phyloP scores from a whole-genome alignment of 2,329 filamentous ascomycete genomes.

The Clarireedia sp. region DNA sequence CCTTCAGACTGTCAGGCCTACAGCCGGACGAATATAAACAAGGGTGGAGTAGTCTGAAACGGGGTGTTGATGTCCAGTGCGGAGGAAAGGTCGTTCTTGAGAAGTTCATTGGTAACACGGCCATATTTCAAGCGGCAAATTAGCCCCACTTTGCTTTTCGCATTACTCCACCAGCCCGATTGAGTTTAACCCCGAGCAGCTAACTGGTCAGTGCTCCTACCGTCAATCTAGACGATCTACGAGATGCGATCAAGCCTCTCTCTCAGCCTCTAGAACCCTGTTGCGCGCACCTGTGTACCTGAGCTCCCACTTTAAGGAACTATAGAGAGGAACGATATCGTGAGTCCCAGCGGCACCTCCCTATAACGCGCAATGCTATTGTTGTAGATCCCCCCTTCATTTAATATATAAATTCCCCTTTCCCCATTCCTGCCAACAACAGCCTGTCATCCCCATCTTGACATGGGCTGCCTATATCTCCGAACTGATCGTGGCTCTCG shows the following conservation, averaged over 20 bases:
- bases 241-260: neutral
- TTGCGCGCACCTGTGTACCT: no score
- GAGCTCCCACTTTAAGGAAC: neutral
- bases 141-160: neutral
- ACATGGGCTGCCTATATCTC: neutral
- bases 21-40: neutral
- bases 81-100: neutral
- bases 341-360: neutral
- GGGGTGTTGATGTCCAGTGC: neutral
- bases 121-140: slow-evolving; percentile 1
- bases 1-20: neutral
- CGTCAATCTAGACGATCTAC: neutral
- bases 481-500: neutral
- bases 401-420: neutral
- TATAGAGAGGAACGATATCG: neutral
- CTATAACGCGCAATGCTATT: no score
- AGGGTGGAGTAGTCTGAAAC: slow-evolving; percentile 1
- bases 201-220: no score
- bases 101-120: slow-evolving; percentile 2
- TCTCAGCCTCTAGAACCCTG: neutral
- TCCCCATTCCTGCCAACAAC: neutral
- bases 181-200: neutral
- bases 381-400: neutral
- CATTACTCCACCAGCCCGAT: no score
- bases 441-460: neutral